Base-by-base conservation (phyloP, 495 filamentous ascomycete species). In the Tricharina praecox region DNA sequence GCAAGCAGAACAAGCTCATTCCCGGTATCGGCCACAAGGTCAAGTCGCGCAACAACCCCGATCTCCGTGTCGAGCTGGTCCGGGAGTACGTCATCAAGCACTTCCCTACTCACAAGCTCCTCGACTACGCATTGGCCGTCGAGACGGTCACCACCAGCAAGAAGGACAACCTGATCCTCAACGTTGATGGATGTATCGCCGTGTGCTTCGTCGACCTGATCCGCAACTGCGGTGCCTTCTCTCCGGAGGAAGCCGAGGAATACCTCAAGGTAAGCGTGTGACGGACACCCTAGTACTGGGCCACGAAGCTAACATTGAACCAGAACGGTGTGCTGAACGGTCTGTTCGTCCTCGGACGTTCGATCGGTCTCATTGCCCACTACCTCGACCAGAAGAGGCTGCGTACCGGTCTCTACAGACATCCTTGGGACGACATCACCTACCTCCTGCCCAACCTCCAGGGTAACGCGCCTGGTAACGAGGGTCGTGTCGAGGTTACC, bases 151-250 rank as follows among this genome's bases (percentile, higher is more conserved):
- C 90, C 24, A 97, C 90, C 7, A 93, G 85, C 53, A 97, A 97
- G 81, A 97, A 97, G 76, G 90, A 97, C 71, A 97, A 96, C 75
- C 78, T 97, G 49, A 97, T 97, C 59, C 80, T 97, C 53, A 97
- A 97, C 73, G 90, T 97, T 45, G 90, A 97, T 64, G 90, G 90
- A 53, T 93, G 85, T 65, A 77, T 97, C 55, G 90, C 90, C 54
- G 90, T 97, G 62, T 96, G 88, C 78, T 97, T 97, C 67, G 85
- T 97, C 48, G 90, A 97, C 57, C 69, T 97, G 52, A 75, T 97
- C 68, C 82, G 92, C 67, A 88, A 93, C 77, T 95, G 86, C 64
- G 90, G 90, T 68, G 90, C 90, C 47, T 97, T 97, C 77, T 76
- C 70, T 61, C 63, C 72, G 13, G 81, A 85, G 62, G 81, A 85